These are phyloP conservation scores for Halophytophthora batemanensis DNA, from an alignment of 352 stramenopile genomes.

Conservation along the genomic window DNA sequence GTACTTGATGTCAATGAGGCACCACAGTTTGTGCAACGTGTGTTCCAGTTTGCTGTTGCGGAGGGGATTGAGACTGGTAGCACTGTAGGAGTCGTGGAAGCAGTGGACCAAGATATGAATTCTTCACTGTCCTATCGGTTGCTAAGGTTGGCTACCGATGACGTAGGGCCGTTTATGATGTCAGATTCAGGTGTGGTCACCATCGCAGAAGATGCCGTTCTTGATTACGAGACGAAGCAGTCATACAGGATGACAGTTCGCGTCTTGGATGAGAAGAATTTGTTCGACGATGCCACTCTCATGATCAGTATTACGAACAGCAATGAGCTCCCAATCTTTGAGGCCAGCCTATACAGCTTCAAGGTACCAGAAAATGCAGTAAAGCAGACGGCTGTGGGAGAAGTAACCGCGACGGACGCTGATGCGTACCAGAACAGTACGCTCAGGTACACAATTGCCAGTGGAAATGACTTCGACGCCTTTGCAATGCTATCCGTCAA, in stretches of 20 bases:
- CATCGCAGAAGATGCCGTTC: not conserved
- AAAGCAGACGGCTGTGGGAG: slow-evolving; percentile 27
- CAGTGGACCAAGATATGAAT: slow-evolving; percentile 11
- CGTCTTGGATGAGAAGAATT: slow-evolving; percentile 14
- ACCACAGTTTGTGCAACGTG: slow-evolving; percentile 7
- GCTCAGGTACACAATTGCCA: slow-evolving; percentile 40
- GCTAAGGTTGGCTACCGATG: slow-evolving; percentile 1
- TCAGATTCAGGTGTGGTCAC: slow-evolving; percentile 12
- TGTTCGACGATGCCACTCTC: slow-evolving; percentile 16
- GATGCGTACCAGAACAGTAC: slow-evolving; percentile 55
- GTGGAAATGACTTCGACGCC: slow-evolving; percentile 34
- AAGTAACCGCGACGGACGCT: slow-evolving; percentile 29
- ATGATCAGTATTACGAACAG: slow-evolving; percentile 38
- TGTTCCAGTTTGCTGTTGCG: slow-evolving; percentile 18
- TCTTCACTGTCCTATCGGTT: slow-evolving; percentile 10
- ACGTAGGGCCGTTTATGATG: slow-evolving; percentile 12
- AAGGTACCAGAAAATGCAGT: slow-evolving; percentile 33
- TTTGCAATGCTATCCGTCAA: slow-evolving; percentile 39
- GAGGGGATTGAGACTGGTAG: slow-evolving; percentile 5
- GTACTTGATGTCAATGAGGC: slow-evolving; percentile 22
- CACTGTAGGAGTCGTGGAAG: slow-evolving; percentile 12
- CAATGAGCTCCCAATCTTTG: slow-evolving; percentile 48
- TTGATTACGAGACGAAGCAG: slow-evolving; percentile 22
- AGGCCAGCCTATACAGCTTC: slow-evolving; percentile 27
- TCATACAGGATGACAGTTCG: slow-evolving; percentile 12